Conservation (phyloP, 2,329 filamentous ascomycete species). For the Ophiostoma pallidulum region DNA sequence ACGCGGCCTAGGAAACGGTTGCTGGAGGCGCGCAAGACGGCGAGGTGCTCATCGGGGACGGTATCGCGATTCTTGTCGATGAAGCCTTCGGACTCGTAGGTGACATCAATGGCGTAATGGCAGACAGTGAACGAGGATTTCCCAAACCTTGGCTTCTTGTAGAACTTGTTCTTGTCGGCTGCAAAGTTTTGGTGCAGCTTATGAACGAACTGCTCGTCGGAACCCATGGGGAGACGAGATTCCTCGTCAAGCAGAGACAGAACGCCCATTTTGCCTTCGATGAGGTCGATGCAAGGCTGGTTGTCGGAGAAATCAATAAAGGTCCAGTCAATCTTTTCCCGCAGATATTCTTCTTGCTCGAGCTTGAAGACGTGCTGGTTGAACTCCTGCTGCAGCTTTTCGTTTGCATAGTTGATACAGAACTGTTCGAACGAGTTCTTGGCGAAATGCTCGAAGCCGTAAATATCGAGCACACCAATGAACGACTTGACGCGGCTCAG, state of each 20-base stretch:
- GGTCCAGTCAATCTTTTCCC: slow-evolving; percentile 96
- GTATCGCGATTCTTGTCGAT: slow-evolving; percentile 99
- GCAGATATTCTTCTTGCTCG: slow-evolving; percentile 94
- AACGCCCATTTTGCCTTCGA: slow-evolving; percentile 93
- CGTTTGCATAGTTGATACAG: slow-evolving; percentile 99
- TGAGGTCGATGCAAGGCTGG: slow-evolving; percentile 96
- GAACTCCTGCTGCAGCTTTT: slow-evolving; percentile 98
- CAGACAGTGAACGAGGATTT: slow-evolving; percentile 97
- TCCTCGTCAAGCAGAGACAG: slow-evolving; percentile 91
- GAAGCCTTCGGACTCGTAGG: slow-evolving; percentile 97
- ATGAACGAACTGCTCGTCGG: slow-evolving; percentile 91
- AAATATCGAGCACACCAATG: slow-evolving; percentile 98
- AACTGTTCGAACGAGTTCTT: slow-evolving; percentile 99
- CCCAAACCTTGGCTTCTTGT: slow-evolving; percentile 96
- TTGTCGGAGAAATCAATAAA: slow-evolving; percentile 99
- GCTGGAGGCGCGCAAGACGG: slow-evolving; percentile 72
- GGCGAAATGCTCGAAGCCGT: slow-evolving; percentile 97
- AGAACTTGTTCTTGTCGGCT: slow-evolving; percentile 86
- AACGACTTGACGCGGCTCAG: slow-evolving; percentile 75
- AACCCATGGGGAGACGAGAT: slow-evolving; percentile 91
- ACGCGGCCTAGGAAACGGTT: slow-evolving; percentile 82
- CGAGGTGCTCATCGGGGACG: slow-evolving; percentile 96
- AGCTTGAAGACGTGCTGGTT: slow-evolving; percentile 99
- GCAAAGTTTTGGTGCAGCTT: slow-evolving; percentile 94
- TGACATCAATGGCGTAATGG: slow-evolving; percentile 96